Evolutionary conservation across 106 monocot species (phyloP).

Genomic region (Allium sativum): DNA sequence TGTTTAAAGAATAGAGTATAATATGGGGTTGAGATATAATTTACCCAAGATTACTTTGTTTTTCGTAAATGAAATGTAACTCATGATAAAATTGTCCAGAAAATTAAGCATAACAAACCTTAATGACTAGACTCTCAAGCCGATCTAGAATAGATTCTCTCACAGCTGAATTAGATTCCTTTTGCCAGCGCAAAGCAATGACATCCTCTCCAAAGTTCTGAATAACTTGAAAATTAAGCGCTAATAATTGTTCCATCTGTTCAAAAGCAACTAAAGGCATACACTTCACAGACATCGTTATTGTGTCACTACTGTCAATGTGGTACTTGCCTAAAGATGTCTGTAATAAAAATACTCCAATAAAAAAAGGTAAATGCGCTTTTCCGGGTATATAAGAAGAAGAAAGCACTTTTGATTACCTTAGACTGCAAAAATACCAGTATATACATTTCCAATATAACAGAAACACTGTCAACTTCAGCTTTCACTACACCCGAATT

Average conservation of each 20-base stretch:
- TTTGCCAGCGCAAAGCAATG: conserved; percentile 5
- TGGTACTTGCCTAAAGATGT: conserved; percentile 49
- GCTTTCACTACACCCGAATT: conserved; percentile 21
- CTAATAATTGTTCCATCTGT: conserved; percentile 43
- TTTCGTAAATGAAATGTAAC: too few relatives aligned
- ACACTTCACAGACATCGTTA: conserved; percentile 8
- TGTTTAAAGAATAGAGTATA: too few relatives aligned
- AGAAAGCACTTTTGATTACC: conserved; percentile 18
- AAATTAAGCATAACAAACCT: conserved; percentile 21
- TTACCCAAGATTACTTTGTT: too few relatives aligned
- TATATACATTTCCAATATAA: conserved; percentile 29
- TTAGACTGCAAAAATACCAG: conserved; percentile 48
- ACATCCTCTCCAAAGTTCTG: conserved; percentile 29
- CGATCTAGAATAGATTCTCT: conserved; percentile 31
- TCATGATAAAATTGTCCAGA: not conserved
- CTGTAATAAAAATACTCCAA: conserved; percentile 31
- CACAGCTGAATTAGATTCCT: conserved; percentile 28
- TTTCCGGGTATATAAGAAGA: too few relatives aligned
- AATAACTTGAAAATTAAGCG: conserved; percentile 34
- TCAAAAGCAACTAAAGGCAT: conserved; percentile 35
- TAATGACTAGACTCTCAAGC: conserved; percentile 28
- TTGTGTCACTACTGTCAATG: conserved; percentile 17
- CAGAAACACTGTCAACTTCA: conserved; percentile 19
- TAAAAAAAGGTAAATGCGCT: too few relatives aligned
- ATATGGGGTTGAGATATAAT: too few relatives aligned